Conservation (phyloP, 805 yeast genomes). For the Zygotorulaspora sp. region DNA sequence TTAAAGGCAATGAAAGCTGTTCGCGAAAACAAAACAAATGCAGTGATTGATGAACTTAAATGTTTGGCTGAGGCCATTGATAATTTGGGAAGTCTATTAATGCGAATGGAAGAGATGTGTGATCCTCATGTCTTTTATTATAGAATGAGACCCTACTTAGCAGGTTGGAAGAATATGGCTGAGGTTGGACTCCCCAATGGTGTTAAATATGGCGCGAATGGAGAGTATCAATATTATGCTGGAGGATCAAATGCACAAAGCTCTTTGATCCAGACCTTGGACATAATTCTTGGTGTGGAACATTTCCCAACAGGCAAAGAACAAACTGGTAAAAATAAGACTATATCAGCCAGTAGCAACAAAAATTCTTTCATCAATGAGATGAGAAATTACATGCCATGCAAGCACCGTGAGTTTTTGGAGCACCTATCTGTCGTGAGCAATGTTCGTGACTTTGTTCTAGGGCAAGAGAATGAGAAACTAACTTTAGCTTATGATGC, state of each 20-base stretch:
- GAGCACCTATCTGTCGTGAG: slow-evolving; percentile 53
- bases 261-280: slow-evolving; percentile 82
- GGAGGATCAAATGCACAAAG: slow-evolving; percentile 97
- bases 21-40: slow-evolving; percentile 42
- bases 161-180: slow-evolving; percentile 93
- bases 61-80: slow-evolving; percentile 71
- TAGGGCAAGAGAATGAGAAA: slow-evolving; percentile 40
- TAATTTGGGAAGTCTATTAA: slow-evolving; percentile 62
- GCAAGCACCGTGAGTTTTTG: slow-evolving; percentile 72
- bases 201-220: slow-evolving; percentile 67
- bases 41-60: slow-evolving; percentile 47
- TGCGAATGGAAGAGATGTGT: slow-evolving; percentile 88
- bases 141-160: slow-evolving; percentile 81
- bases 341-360: slow-evolving; percentile 31
- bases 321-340: slow-evolving; percentile 24
- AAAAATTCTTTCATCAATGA: slow-evolving; percentile 61
- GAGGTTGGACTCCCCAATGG: slow-evolving; percentile 81
- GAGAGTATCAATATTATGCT: slow-evolving; percentile 51
- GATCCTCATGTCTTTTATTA: slow-evolving; percentile 90
- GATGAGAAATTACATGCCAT: slow-evolving; percentile 90
- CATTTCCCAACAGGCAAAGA: slow-evolving; percentile 75
- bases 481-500: slow-evolving; percentile 77
- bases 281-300: slow-evolving; percentile 66
- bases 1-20: slow-evolving; percentile 59
- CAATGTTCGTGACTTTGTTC: slow-evolving; percentile 61